These are phyloP conservation scores for Effrenium voratum DNA, from an alignment of 73 alveolate species.

Conservation along the genomic window DNA sequence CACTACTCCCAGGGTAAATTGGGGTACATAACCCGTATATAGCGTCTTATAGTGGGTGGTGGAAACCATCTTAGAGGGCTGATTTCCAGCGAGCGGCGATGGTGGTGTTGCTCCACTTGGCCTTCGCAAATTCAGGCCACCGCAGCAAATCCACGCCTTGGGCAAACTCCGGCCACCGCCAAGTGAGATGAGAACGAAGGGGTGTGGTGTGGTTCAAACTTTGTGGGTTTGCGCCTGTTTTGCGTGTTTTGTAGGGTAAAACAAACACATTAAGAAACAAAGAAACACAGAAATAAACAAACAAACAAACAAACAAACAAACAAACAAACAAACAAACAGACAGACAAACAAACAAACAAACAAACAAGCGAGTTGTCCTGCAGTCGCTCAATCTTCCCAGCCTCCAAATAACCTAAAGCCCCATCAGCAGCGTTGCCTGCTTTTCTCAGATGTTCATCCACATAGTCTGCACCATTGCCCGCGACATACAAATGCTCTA, in stretches of 20 bases:
- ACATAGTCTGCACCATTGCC: too few species aligned
- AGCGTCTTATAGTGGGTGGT: too few species aligned
- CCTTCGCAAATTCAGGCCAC: conserved; percentile 83
- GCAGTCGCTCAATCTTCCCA: too few species aligned
- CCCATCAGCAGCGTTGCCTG: too few species aligned
- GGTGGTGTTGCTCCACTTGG: conserved; percentile 74
- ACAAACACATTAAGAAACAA: neutral
- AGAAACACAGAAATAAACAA: neutral
- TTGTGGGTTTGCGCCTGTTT: neutral
- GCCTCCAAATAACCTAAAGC: too few species aligned
- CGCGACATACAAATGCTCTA: too few species aligned
- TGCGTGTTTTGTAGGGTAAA: neutral
- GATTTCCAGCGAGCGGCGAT: conserved; percentile 5
- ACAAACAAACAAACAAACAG: neutral
- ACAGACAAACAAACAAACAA: neutral
- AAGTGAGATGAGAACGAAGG: neutral
- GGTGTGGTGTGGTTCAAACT: neutral
- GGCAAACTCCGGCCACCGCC: neutral
- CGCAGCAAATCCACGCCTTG: conserved; percentile 75
- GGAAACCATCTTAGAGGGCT: too few species aligned
- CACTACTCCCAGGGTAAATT: too few species aligned
- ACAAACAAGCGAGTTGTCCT: too few species aligned
- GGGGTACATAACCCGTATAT: too few species aligned
- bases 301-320: neutral
- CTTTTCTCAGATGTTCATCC: too few species aligned